Percentiles rank a stretch among this genome's conserved stretches.
Evolutionary conservation across 1,284 basidiomycete species (phyloP).

Genomic region (Macrocybe sp.): DNA sequence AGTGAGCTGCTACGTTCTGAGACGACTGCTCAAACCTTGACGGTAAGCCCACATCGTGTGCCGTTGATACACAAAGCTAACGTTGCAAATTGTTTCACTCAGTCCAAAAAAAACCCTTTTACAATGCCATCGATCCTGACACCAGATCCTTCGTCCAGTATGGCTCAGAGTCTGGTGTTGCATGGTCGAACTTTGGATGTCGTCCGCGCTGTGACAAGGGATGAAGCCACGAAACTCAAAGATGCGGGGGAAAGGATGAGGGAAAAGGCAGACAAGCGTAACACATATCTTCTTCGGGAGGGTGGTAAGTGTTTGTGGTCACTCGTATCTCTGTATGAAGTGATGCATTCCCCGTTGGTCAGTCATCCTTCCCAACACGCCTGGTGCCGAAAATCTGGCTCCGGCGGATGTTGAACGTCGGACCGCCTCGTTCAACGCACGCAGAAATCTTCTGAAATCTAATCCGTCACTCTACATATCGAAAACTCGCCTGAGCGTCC

Average conservation of each 20-base stretch:
- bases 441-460: slow-evolving; percentile 74
- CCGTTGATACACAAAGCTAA: neutral
- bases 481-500: slow-evolving; percentile 88
- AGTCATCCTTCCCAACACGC: slow-evolving; percentile 87
- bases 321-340: neutral
- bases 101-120: slow-evolving; percentile 79
- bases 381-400: slow-evolving; percentile 67
- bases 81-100: neutral
- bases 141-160: slow-evolving; percentile 88
- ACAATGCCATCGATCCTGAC: slow-evolving; percentile 84
- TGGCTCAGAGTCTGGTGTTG: slow-evolving; percentile 81
- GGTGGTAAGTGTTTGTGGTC: slow-evolving; percentile 60
- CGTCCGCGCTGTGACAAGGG: slow-evolving; percentile 85
- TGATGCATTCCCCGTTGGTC: neutral
- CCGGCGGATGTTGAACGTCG: slow-evolving; percentile 80
- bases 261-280: slow-evolving; percentile 93
- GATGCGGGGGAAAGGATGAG: slow-evolving; percentile 82
- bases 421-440: slow-evolving; percentile 77
- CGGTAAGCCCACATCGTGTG: slow-evolving; percentile 28
- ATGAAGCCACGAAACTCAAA: slow-evolving; percentile 81
- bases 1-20: slow-evolving; percentile 71
- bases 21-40: slow-evolving; percentile 32
- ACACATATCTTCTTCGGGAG: slow-evolving; percentile 94
- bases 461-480: slow-evolving; percentile 96
- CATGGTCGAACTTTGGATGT: slow-evolving; percentile 94